phyloP scores from a whole-genome alignment of 1,284 basidiomycete species.

The Cutaneotrichosporon dermatis region DNA sequence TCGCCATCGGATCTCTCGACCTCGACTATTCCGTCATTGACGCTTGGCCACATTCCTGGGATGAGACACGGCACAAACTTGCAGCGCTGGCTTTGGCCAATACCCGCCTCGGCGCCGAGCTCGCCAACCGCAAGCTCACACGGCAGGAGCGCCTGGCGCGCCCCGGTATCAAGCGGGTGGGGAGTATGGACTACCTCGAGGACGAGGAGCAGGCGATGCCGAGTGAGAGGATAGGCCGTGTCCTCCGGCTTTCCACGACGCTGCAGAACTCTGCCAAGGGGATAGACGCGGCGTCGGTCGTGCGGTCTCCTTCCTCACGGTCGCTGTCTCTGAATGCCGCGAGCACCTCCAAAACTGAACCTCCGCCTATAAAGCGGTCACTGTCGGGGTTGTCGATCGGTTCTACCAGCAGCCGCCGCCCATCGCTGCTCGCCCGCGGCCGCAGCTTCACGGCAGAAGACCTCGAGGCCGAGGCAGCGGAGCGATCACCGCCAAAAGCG shows the following conservation, averaged over 20 bases:
- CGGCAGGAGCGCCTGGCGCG: slow-evolving; percentile 27
- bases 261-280: slow-evolving; percentile 33
- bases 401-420: slow-evolving; percentile 19
- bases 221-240: slow-evolving; percentile 22
- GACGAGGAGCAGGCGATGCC: slow-evolving; percentile 14
- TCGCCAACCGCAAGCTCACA: slow-evolving; percentile 26
- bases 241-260: slow-evolving; percentile 33
- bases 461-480: slow-evolving; percentile 26
- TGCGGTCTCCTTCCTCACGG: too few species aligned
- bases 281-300: not conserved
- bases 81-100: slow-evolving; percentile 38
- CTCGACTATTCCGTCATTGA: not conserved
- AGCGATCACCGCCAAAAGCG: too few species aligned
- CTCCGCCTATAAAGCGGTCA: too few species aligned
- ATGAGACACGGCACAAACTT: slow-evolving; percentile 38
- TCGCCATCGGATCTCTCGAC: not conserved
- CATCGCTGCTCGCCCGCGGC: slow-evolving; percentile 41
- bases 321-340: too few species aligned
- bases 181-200: slow-evolving; percentile 16
- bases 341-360: too few species aligned
- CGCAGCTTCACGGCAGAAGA: slow-evolving; percentile 47
- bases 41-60: slow-evolving; percentile 39
- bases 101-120: slow-evolving; percentile 29
- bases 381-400: slow-evolving; percentile 18
- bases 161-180: slow-evolving; percentile 11